Evolutionary conservation across 2,329 filamentous ascomycete genomes (phyloP), one percentile per base, ranked within the genome.

Genomic region (Colletotrichum tropicale): DNA sequence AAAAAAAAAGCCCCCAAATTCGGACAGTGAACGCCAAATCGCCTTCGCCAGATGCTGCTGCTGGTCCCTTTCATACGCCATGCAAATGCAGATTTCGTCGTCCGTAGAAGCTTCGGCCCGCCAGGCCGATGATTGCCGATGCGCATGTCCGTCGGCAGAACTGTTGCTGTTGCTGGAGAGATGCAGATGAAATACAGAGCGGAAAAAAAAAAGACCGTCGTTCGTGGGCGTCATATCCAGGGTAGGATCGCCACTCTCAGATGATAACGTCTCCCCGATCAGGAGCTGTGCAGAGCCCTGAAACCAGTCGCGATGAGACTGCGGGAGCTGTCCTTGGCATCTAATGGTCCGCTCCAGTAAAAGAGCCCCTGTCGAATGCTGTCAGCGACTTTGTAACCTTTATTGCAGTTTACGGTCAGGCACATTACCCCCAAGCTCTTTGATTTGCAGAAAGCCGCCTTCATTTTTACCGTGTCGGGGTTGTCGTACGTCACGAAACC

Each of bases 401-500:
- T 61, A 12, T 38, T 26, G 61, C 28, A 15, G 26, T 58, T 32
- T 38, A 16, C 4, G 21, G 32, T 38, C n/a, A 4, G 18, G 30
- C 32, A 88, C 88, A 83, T 82, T 82, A 92, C 90, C 32, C 93
- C 94, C 21, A 97, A 86, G 32, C 90, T 90, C 79, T 93, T 93
- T 79, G 94, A 90, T 80, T 91, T 93, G 83, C 93, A 94, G 82
- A 93, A 96, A 8, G 88, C 86, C 3, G 93, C 95, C 85, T 97
- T 97, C 83, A 92, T 90, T 83, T 90, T 89, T 38, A 96, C 94
- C 4, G 94, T 96, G 58, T 93, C 91, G 6, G 93, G 92, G 78
- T 94, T 96, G 83, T 97, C 95, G 82, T 96, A 97, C 3, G 91
- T 93, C 56, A 96, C 91, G 78, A 96, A 96, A 0, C 94, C 94